A percentile compares a stretch with the other conserved stretches of the same genome.
phyloP scores from a whole-genome alignment of 495 filamentous ascomycete species.

The Gamarada debralockiae region DNA sequence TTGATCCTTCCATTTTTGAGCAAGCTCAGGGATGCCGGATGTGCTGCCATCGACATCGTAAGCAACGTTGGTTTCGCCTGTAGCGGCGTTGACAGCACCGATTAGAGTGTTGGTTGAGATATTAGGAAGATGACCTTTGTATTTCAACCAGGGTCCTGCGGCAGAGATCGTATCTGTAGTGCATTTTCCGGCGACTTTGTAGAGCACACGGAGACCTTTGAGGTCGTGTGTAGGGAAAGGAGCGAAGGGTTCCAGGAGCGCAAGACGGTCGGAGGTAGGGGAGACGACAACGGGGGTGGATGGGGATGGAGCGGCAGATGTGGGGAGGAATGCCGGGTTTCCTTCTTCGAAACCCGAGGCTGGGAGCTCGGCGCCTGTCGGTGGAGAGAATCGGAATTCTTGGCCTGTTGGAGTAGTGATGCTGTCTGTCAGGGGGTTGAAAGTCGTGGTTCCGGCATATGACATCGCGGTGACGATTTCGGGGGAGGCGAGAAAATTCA shows the following conservation, averaged over 20 bases:
- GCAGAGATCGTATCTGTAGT: slow-evolving; percentile 98
- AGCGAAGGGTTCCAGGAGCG: slow-evolving; percentile 85
- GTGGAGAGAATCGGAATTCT: slow-evolving; percentile 81
- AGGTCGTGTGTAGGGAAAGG: slow-evolving; percentile 78
- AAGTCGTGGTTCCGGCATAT: slow-evolving; percentile 87
- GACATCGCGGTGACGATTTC: slow-evolving; percentile 96
- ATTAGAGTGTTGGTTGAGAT: slow-evolving; percentile 96
- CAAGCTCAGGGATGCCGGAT: slow-evolving; percentile 79
- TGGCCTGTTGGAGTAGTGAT: slow-evolving; percentile 77
- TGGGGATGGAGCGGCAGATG: slow-evolving; percentile 63
- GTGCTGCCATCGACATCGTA: slow-evolving; percentile 71
- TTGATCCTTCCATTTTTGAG: slow-evolving; percentile 69
- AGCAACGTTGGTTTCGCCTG: slow-evolving; percentile 85
- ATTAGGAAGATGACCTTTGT: slow-evolving; percentile 98
- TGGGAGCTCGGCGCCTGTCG: slow-evolving; percentile 74
- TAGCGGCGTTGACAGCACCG: slow-evolving; percentile 86
- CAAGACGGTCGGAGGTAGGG: slow-evolving; percentile 82
- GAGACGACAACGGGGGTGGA: slow-evolving; percentile 66
- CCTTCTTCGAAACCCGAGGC: slow-evolving; percentile 73
- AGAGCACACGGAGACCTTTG: slow-evolving; percentile 69
- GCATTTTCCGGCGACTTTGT: slow-evolving; percentile 96
- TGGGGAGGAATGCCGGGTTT: slow-evolving; percentile 69
- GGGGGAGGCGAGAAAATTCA: slow-evolving; percentile 97
- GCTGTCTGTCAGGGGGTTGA: slow-evolving; percentile 91
- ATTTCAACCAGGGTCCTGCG: slow-evolving; percentile 96